phyloP scores from a whole-genome alignment of 169 alveolate species.

The Plasmodium inui region DNA sequence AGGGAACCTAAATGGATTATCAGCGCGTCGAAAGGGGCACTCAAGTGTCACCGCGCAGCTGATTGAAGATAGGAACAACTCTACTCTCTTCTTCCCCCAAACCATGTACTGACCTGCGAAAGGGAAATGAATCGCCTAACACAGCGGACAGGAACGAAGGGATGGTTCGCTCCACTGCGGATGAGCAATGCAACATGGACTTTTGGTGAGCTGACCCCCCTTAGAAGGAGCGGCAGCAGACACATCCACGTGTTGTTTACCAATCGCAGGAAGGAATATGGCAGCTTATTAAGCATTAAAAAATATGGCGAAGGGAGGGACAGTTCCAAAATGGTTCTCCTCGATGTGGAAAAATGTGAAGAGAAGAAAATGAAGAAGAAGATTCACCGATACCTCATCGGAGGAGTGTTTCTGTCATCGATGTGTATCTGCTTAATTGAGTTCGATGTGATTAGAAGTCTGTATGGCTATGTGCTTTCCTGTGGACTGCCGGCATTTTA shows the following conservation, averaged over 20 bases:
- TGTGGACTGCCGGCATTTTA: background rate
- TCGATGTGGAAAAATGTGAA: conserved; percentile 16
- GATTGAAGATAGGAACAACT: background rate
- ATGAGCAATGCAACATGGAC: background rate
- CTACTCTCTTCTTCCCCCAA: too few species aligned
- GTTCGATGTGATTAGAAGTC: background rate
- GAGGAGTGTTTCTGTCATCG: conserved; percentile 46
- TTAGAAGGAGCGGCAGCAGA: background rate
- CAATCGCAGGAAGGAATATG: background rate
- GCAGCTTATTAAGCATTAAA: background rate
- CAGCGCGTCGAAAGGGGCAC: background rate
- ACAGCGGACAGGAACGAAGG: background rate
- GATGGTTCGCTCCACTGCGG: background rate
- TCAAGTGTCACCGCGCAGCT: background rate
- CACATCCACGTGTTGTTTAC: conserved; percentile 7
- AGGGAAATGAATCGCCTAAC: background rate
- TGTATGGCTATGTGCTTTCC: conserved; percentile 24
- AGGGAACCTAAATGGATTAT: background rate
- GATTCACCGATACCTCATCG: conserved; percentile 1
- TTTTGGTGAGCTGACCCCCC: background rate
- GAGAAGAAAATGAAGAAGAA: conserved; percentile 8
- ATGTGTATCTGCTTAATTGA: conserved; percentile 37
- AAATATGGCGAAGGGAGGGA: background rate
- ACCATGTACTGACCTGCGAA: background rate
- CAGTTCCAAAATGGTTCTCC: conserved; percentile 9